phyloP scores from a whole-genome alignment of 495 filamentous ascomycete genomes.

The Penicillium bialowiezense region DNA sequence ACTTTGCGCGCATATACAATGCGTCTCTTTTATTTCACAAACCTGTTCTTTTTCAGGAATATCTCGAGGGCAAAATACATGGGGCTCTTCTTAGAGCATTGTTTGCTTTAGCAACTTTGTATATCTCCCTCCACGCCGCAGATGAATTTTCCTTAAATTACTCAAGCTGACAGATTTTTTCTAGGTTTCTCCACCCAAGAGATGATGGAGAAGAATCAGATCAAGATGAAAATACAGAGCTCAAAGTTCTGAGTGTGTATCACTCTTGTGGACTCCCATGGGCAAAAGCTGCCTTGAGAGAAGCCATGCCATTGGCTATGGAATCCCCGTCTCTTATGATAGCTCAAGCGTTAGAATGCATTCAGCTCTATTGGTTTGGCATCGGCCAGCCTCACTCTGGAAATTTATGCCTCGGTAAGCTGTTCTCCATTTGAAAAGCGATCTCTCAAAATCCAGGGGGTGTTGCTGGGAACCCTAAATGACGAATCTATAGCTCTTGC shows the following conservation, averaged over 20 bases:
- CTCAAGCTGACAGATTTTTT: neutral
- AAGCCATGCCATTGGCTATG: conserved; percentile 2
- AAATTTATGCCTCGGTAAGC: conserved; percentile 1
- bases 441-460: no score
- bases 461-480: neutral
- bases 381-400: neutral
- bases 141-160: neutral
- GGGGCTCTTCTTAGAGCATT: neutral
- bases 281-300: conserved; percentile 1
- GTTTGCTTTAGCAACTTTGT: conserved; percentile 3
- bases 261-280: conserved; percentile 2
- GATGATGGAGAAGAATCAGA: neutral
- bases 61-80: neutral
- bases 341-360: neutral
- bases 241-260: conserved; percentile 1
- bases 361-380: conserved; percentile 3
- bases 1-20: conserved; percentile 7
- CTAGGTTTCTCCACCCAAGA: neutral
- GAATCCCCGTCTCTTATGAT: conserved; percentile 1
- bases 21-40: conserved; percentile 5
- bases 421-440: neutral
- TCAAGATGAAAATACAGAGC: neutral
- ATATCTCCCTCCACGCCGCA: neutral
- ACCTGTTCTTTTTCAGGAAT: conserved; percentile 1
- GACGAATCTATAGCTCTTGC: neutral